Evolutionary conservation across 768 basidiomycete genomes (phyloP), one percentile per base, ranked within the genome.

Genomic region (Phallus indusiatus): DNA sequence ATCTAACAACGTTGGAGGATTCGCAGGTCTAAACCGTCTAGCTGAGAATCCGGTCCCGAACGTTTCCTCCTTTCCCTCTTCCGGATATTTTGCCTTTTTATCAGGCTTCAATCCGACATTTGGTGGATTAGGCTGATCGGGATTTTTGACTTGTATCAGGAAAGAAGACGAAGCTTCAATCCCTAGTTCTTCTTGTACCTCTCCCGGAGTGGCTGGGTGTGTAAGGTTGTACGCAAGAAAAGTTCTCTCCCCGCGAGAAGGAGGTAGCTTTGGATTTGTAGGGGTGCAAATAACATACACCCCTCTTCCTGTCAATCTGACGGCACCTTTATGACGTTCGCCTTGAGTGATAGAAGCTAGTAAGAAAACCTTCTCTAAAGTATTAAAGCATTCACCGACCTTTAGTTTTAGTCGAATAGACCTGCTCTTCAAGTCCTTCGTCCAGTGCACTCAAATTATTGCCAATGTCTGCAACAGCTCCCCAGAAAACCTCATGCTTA

Each of bases 91-190:
- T 3, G 76, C 75, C 5, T 73, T 69, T 56, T 73, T 75, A 22
- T 63, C 63, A 18, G 66, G 57, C 12, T 71, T 62, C 22, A 70
- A 53, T 10, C 67, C 69, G 21, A 69, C 63, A 1, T 64, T 65
- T 24, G 60, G 64, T 0, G 72, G 71, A 1, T 70, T 68, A 0
- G 79, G 74, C 11, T 78, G 78, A 0, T 78, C 70, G 0, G 82
- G 82, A 61, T 84, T 84, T 71, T 83, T 85, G 52, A 84, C 78
- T 62, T 85, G 82, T 5, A 85, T 42, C 16, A 81, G 71, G 62
- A 84, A 85, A 0, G 79, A 78, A 0, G 79, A 80, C 0, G 79
- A 77, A 0, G 70, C 69, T 53, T 75, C 68, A 57, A 86, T 81
- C 3, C 81, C 81, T 5, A 87, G 71, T 6, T 73, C 77, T 18